Percentiles rank a stretch among this genome's conserved stretches.
phyloP scores from a whole-genome alignment of 2,329 filamentous ascomycete species.

The Lachnellula suecica region DNA sequence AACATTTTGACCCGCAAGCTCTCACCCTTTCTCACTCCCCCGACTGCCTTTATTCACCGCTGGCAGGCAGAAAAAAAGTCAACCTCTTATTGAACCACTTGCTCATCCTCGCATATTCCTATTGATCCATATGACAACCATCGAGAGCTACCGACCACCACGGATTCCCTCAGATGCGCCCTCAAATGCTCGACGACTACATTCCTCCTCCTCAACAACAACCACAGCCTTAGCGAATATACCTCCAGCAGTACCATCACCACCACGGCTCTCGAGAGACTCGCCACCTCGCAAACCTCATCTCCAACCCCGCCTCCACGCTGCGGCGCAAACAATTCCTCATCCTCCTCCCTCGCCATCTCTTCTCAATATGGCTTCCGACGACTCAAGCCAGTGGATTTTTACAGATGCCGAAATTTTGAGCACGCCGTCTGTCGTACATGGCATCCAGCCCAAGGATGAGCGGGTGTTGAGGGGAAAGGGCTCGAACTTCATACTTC shows the following conservation, averaged over 20 bases:
- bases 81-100: too few relatives aligned
- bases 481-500: conserved; percentile 94
- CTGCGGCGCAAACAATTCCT: too few relatives aligned
- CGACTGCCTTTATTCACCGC: too few relatives aligned
- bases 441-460: conserved; percentile 74
- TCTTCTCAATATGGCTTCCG: conserved; percentile 35
- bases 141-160: conserved; percentile 52
- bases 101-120: too few relatives aligned
- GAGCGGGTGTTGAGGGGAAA: conserved; percentile 83
- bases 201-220: conserved; percentile 50
- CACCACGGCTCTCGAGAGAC: conserved; percentile 54
- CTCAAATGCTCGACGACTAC: conserved; percentile 34
- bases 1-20: too few relatives aligned
- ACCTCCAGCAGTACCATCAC: conserved; percentile 61
- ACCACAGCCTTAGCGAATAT: conserved; percentile 53
- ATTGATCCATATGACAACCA: conserved; percentile 54
- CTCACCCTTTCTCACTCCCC: too few relatives aligned
- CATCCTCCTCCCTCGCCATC: too few relatives aligned
- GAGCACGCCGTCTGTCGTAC: conserved; percentile 79
- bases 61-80: too few relatives aligned
- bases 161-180: conserved; percentile 25
- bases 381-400: conserved; percentile 70
- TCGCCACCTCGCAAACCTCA: conserved; percentile 45
- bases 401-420: conserved; percentile 82
- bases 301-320: conserved; percentile 7